Conservation (phyloP, 345 rosid species). For the Brassica incana region DNA sequence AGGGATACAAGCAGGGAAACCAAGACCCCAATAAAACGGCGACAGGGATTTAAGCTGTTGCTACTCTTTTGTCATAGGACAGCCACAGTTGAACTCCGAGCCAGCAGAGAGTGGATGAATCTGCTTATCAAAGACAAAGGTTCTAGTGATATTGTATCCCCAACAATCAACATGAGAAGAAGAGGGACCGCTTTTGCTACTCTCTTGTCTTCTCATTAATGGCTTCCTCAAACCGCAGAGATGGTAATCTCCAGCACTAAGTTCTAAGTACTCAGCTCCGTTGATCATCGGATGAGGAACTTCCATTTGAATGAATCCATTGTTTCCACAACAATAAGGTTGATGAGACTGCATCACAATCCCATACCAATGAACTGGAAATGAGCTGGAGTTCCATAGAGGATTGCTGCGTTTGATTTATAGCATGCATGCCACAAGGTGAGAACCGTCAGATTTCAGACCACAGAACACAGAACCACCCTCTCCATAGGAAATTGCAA, state of each 20-base stretch:
- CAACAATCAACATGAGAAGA: constrained; percentile 75
- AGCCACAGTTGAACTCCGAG: constrained; percentile 84
- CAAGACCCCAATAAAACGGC: constrained; percentile 95
- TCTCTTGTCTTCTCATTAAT: background rate
- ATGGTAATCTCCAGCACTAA: constrained; percentile 98
- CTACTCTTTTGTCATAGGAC: no score
- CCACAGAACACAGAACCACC: constrained; percentile 89
- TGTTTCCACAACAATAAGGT: constrained; percentile 98
- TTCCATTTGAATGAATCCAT: constrained; percentile 82
- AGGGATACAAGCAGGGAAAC: constrained; percentile 76
- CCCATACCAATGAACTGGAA: constrained; percentile 77
- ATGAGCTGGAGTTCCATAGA: constrained; percentile 81
- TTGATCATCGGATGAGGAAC: constrained; percentile 94
- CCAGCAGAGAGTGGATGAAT: constrained; percentile 87
- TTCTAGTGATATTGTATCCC: constrained; percentile 97
- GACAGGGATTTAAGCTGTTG: constrained; percentile 32
- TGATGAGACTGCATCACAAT: constrained; percentile 78
- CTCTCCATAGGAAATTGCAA: constrained; percentile 92
- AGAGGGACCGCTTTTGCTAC: no score
- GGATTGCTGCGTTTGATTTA: constrained; percentile 85
- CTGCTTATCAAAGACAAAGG: constrained; percentile 68
- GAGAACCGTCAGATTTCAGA: constrained; percentile 80
- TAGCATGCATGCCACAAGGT: constrained; percentile 63
- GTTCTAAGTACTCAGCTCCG: constrained; percentile 76
- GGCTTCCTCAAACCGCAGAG: constrained; percentile 79